These are phyloP conservation scores for Plasmopara viticola DNA, from an alignment of 352 stramenopile species.

Conservation along the genomic window DNA sequence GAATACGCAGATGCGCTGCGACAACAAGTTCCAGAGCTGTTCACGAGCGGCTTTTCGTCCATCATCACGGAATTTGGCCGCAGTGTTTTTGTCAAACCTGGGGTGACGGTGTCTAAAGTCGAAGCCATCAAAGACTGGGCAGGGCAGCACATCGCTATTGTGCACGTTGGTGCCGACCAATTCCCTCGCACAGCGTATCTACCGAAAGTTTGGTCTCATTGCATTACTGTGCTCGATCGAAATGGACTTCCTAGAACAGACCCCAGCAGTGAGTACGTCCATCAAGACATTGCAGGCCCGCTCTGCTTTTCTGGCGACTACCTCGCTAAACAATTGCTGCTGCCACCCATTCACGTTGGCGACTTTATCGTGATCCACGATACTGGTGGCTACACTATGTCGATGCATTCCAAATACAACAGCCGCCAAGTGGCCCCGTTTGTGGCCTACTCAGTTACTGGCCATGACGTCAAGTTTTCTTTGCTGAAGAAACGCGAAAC, in stretches of 20 bases:
- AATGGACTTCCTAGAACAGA: slow-evolving; percentile 43
- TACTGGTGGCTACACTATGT: slow-evolving; percentile 83
- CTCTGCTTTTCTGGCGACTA: slow-evolving; percentile 92
- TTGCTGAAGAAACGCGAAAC: slow-evolving; percentile 65
- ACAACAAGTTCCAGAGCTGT: slow-evolving; percentile 73
- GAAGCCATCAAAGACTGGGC: slow-evolving; percentile 86
- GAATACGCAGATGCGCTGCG: slow-evolving; percentile 72
- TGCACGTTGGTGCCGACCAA: slow-evolving; percentile 88
- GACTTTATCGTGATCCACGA: slow-evolving; percentile 85
- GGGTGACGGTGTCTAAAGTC: slow-evolving; percentile 80
- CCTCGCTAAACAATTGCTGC: slow-evolving; percentile 62
- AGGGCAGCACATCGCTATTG: slow-evolving; percentile 68
- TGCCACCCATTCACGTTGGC: slow-evolving; percentile 65
- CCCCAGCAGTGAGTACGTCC: slow-evolving; percentile 31
- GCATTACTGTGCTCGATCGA: slow-evolving; percentile 59
- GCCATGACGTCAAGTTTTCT: slow-evolving; percentile 35
- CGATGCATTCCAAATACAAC: slow-evolving; percentile 88
- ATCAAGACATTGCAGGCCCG: slow-evolving; percentile 85
- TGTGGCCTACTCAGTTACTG: slow-evolving; percentile 45
- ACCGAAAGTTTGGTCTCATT: slow-evolving; percentile 78
- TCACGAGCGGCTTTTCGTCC: slow-evolving; percentile 58
- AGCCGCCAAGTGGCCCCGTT: slow-evolving; percentile 64
- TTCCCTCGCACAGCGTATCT: slow-evolving; percentile 87
- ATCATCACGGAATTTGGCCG: slow-evolving; percentile 92
- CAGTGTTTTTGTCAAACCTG: slow-evolving; percentile 82